phyloP scores from a whole-genome alignment of 2,329 filamentous ascomycete genomes.

The Periconia sp. region DNA sequence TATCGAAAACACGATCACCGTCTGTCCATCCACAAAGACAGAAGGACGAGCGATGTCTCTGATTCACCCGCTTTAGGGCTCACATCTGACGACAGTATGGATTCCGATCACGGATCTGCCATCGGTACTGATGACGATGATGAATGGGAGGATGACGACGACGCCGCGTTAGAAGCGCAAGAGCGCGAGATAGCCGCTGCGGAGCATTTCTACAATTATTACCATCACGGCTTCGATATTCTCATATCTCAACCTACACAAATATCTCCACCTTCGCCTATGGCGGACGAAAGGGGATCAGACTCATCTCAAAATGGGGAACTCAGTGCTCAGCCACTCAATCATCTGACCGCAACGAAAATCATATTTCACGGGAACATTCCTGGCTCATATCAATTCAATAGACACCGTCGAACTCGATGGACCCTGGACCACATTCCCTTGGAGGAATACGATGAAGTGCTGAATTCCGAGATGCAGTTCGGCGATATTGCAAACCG shows the following conservation, averaged over 20 bases:
- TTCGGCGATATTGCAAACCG: conserved; percentile 62
- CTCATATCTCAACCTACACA: conserved; percentile 76
- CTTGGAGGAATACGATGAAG: conserved; percentile 44
- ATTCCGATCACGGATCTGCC: conserved; percentile 37
- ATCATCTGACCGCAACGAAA: conserved; percentile 83
- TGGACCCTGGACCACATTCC: conserved; percentile 70
- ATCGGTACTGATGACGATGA: conserved; percentile 45
- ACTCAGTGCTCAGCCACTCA: conserved; percentile 41
- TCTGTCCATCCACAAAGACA: conserved; percentile 74
- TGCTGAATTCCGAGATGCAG: conserved; percentile 71
- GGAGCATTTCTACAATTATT: conserved; percentile 93
- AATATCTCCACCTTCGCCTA: conserved; percentile 50
- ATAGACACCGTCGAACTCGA: conserved; percentile 83
- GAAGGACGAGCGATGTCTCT: conserved; percentile 38
- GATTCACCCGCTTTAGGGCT: conserved; percentile 33
- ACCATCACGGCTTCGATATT: conserved; percentile 91
- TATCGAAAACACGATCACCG: conserved; percentile 89
- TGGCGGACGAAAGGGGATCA: conserved; percentile 56
- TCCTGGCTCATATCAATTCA: conserved; percentile 94
- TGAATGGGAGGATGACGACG: conserved; percentile 49
- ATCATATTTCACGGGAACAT: conserved; percentile 93
- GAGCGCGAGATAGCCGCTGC: conserved; percentile 61
- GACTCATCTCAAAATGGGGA: conserved; percentile 26
- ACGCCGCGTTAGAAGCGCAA: conserved; percentile 59
- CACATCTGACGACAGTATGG: conserved; percentile 31